Percentiles rank a stretch among this genome's conserved stretches.
Conservation (phyloP, 176 grass and related monocot species). For the Oryza nivara region DNA sequence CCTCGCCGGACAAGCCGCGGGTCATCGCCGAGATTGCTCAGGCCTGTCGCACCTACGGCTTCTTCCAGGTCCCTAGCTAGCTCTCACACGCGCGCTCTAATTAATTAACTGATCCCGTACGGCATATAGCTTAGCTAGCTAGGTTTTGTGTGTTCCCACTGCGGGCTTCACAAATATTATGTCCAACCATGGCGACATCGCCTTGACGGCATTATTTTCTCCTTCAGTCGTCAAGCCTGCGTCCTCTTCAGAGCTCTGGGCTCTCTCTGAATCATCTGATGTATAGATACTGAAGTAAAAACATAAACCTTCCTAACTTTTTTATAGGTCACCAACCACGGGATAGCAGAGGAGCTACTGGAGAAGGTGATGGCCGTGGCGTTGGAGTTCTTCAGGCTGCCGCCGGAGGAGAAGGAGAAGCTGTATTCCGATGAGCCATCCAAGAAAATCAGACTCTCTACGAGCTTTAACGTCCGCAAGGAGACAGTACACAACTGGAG, state of each 20-base stretch:
- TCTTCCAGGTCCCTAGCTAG: slow-evolving; percentile 67
- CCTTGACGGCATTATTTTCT: neutral
- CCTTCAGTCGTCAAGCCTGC: neutral
- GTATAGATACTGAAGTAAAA: neutral
- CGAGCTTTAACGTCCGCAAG: slow-evolving; percentile 76
- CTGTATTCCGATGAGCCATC: slow-evolving; percentile 71
- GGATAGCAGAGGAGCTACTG: slow-evolving; percentile 57
- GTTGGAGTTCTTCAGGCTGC: slow-evolving; percentile 68
- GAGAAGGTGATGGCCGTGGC: slow-evolving; percentile 57
- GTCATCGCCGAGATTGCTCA: slow-evolving; percentile 51
- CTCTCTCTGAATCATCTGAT: slow-evolving; percentile 7
- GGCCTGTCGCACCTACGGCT: slow-evolving; percentile 72
- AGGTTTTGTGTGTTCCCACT: slow-evolving; percentile 26
- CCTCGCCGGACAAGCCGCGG: slow-evolving; percentile 46
- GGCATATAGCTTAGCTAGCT: too few relatives aligned
- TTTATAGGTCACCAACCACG: slow-evolving; percentile 64
- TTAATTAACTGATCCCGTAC: neutral
- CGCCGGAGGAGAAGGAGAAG: slow-evolving; percentile 72
- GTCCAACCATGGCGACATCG: neutral
- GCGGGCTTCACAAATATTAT: neutral
- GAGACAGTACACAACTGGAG: slow-evolving; percentile 86
- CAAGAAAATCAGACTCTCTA: slow-evolving; percentile 78
- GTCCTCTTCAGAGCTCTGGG: too few relatives aligned
- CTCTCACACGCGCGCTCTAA: neutral
- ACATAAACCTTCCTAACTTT: neutral